phyloP scores from a whole-genome alignment of 2,329 filamentous ascomycete species.

The Graphiopsis chlorocephala region DNA sequence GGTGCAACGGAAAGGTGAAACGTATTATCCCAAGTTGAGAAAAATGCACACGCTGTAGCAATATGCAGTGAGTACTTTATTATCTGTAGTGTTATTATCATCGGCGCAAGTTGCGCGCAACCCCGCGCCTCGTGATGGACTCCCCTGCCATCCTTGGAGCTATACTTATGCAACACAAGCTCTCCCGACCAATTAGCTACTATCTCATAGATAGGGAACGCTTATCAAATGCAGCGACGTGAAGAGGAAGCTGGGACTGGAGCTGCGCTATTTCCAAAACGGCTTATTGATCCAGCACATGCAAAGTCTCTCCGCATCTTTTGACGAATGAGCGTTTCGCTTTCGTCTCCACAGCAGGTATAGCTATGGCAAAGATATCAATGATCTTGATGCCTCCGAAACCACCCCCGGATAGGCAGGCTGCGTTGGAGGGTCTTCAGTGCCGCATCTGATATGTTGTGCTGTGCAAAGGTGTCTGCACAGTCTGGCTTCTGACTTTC shows the following conservation, averaged over 20 bases:
- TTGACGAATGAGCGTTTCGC: neutral
- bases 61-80: neutral
- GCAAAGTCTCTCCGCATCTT: conserved; percentile 1
- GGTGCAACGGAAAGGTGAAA: neutral
- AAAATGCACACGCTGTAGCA: neutral
- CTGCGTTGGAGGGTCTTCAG: neutral
- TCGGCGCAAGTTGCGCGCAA: neutral
- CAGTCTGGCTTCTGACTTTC: neutral
- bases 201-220: neutral
- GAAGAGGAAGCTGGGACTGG: neutral
- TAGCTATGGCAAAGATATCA: neutral
- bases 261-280: neutral
- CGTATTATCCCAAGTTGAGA: neutral
- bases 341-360: neutral
- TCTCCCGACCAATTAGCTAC: neutral
- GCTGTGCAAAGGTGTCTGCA: neutral
- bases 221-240: neutral
- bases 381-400: neutral
- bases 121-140: neutral
- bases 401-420: neutral
- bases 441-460: neutral
- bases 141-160: conserved; percentile 9
- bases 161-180: neutral
- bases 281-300: conserved; percentile 5
- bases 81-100: neutral